phyloP scores from a whole-genome alignment of 1,284 basidiomycete genomes.

The Leccinum laetum region DNA sequence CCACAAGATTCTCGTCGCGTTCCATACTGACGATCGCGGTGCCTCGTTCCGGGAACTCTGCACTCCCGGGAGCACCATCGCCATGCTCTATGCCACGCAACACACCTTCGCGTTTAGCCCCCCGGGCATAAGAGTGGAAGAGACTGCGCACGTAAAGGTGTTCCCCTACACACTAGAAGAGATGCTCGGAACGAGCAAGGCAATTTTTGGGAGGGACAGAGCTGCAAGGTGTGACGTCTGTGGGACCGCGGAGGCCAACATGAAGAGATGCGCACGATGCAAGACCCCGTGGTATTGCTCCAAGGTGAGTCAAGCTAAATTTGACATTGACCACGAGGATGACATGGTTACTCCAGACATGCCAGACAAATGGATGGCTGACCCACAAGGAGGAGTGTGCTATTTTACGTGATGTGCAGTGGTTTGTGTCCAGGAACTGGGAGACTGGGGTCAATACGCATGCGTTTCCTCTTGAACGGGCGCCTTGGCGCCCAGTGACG shows the following conservation, averaged over 20 bases:
- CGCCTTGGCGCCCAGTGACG: conserved; percentile 13
- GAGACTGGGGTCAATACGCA: conserved; percentile 18
- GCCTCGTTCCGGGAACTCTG: conserved; percentile 23
- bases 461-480: conserved; percentile 22
- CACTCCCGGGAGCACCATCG: conserved; percentile 29
- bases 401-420: conserved; percentile 29
- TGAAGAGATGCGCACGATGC: conserved; percentile 30
- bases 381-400: conserved; percentile 24
- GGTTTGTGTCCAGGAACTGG: conserved; percentile 31
- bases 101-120: conserved; percentile 32
- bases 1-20: conserved; percentile 26
- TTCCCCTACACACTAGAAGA: conserved; percentile 29
- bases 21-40: conserved; percentile 34
- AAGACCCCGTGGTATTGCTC: conserved; percentile 32
- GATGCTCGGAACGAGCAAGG: conserved; percentile 28
- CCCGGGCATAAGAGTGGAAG: conserved; percentile 29
- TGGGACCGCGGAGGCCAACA: conserved; percentile 15
- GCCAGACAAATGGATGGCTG: conserved; percentile 25
- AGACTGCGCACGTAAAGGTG: conserved; percentile 23
- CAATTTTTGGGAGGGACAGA: conserved; percentile 22
- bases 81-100: conserved; percentile 32
- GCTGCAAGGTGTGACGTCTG: conserved; percentile 24
- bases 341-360: conserved; percentile 18
- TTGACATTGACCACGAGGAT: conserved; percentile 1
- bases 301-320: conserved; percentile 19